Conservation (phyloP, 163 green algal species). For the Prototheca cutis region DNA sequence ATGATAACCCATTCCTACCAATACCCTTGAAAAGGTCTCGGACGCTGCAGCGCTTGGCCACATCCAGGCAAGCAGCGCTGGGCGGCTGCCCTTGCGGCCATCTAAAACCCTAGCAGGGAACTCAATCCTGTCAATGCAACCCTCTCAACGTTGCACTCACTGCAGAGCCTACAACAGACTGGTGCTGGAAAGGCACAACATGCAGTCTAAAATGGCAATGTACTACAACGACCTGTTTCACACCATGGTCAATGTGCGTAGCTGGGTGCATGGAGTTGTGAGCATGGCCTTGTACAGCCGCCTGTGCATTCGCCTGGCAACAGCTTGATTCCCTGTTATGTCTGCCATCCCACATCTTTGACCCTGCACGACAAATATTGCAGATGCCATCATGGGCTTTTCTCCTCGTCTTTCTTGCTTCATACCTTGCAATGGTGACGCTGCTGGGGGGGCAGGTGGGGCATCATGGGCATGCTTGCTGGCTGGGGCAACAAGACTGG, state of each 20-base stretch:
- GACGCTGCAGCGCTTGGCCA: not conserved
- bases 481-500: not conserved
- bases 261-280: not conserved
- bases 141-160: not conserved
- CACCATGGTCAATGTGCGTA: constrained; percentile 20
- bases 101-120: not conserved
- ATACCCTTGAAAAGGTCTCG: not conserved
- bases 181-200: constrained; percentile 13
- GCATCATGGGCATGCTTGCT: constrained; percentile 2
- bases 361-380: too few relatives aligned
- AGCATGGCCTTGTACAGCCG: not conserved
- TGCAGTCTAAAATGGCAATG: not conserved
- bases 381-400: constrained; percentile 30
- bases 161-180: constrained; percentile 2
- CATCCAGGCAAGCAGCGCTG: not conserved
- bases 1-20: not conserved
- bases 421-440: constrained; percentile 29
- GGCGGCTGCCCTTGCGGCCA: not conserved
- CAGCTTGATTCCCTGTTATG: too few relatives aligned
- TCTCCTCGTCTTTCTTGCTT: constrained; percentile 37
- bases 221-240: constrained; percentile 25
- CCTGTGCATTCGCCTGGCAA: too few relatives aligned
- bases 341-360: too few relatives aligned
- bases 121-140: not conserved
- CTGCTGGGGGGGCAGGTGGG: too few relatives aligned